phyloP scores from a whole-genome alignment of 108 stramenopile genomes.

The Cyclotella baltica region DNA sequence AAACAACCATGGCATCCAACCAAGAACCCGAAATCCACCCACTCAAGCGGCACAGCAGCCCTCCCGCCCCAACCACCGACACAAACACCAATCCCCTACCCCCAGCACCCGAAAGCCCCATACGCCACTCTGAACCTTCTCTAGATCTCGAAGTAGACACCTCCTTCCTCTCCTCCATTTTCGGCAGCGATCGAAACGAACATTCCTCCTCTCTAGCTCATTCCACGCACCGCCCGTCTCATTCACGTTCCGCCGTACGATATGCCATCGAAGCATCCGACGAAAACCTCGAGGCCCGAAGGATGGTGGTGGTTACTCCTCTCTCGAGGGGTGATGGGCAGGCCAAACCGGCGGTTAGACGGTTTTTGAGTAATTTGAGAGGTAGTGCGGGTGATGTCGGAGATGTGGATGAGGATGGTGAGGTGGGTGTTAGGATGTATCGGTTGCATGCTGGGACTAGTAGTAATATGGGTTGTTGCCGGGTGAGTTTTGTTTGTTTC shows the following conservation, averaged over 20 bases:
- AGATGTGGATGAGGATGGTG: not conserved
- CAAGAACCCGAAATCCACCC: not conserved
- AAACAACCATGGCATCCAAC: no score
- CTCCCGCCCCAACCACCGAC: no score
- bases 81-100: no score
- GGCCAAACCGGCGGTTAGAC: slow-evolving; percentile 1
- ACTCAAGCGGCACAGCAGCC: not conserved
- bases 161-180: not conserved
- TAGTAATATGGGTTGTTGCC: slow-evolving; percentile 1
- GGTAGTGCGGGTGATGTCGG: not conserved
- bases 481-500: slow-evolving; percentile 13
- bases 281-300: slow-evolving; percentile 5
- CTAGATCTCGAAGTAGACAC: not conserved
- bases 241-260: not conserved
- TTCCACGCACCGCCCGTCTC: not conserved
- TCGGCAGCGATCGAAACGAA: not conserved
- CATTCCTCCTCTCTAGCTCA: not conserved
- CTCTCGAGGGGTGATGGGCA: not conserved
- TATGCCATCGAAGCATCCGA: slow-evolving; percentile 3
- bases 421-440: slow-evolving; percentile 19
- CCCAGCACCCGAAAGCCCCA: no score
- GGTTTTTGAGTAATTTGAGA: slow-evolving; percentile 20
- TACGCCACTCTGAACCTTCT: not conserved
- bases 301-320: slow-evolving; percentile 21
- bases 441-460: slow-evolving; percentile 17